These are phyloP conservation scores for Calonectria honghensis DNA, from an alignment of 2,329 filamentous ascomycete genomes.

Conservation along the genomic window DNA sequence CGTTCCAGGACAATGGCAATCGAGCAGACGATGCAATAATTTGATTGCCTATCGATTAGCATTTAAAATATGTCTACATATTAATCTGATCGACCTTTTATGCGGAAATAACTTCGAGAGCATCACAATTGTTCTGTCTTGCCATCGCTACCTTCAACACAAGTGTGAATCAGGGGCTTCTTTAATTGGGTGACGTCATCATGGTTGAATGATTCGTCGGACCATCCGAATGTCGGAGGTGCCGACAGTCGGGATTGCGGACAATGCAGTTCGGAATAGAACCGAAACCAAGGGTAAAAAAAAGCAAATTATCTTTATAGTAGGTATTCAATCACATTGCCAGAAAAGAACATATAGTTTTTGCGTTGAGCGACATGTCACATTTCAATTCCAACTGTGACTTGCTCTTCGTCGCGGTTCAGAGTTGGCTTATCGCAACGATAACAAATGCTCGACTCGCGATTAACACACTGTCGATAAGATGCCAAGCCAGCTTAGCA, in stretches of 20 bases:
- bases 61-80: not conserved
- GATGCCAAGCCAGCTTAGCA: not conserved
- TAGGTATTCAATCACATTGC: not conserved
- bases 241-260: not conserved
- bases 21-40: not conserved
- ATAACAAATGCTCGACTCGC: not conserved
- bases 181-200: not conserved
- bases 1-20: not conserved
- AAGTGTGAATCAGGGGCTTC: not conserved
- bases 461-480: not conserved
- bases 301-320: not conserved
- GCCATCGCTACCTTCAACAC: not conserved
- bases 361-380: not conserved
- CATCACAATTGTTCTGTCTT: not conserved
- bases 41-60: not conserved
- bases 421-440: not conserved
- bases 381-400: not conserved
- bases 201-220: not conserved
- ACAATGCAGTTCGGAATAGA: not conserved
- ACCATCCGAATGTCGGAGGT: slow-evolving; percentile 18
- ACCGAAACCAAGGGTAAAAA: not conserved
- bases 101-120: not conserved
- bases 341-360: not conserved
- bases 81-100: not conserved
- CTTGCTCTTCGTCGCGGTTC: not conserved